Conservation (phyloP, 2,329 filamentous ascomycete genomes). For the Neonectria punicea region DNA sequence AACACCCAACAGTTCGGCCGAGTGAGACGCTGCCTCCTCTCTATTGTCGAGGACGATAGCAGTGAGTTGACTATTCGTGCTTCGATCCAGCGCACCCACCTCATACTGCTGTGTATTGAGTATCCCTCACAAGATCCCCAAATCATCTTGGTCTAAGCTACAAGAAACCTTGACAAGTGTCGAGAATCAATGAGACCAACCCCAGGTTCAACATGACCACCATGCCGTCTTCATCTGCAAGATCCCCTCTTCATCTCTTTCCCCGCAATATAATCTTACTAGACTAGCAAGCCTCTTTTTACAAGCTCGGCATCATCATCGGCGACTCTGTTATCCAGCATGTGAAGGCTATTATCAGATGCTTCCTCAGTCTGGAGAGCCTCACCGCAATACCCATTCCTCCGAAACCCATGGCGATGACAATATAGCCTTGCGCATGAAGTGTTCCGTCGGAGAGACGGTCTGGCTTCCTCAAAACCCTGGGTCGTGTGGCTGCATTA, state of each 20-base stretch:
- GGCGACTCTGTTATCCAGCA: neutral
- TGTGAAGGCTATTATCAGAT: neutral
- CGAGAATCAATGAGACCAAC: neutral
- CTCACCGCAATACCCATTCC: conserved; percentile 1
- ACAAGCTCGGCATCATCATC: conserved; percentile 10
- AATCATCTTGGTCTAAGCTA: neutral
- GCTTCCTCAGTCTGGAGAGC: neutral
- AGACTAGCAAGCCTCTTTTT: conserved; percentile 1
- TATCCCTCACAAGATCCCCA: neutral
- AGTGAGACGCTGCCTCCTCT: conserved; percentile 3
- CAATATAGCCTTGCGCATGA: neutral
- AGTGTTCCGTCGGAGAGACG: neutral
- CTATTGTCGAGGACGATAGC: neutral
- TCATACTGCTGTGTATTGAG: neutral
- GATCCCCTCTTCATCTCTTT: conserved; percentile 4
- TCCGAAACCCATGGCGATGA: conserved; percentile 2
- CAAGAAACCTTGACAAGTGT: neutral
- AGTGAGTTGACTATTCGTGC: neutral
- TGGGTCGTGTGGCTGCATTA: neutral
- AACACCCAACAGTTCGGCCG: neutral
- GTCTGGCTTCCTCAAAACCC: neutral
- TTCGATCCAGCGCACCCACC: neutral
- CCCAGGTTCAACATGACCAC: conserved; percentile 9
- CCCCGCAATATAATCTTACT: conserved; percentile 20
- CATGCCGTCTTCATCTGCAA: neutral